phyloP scores from a whole-genome alignment of 495 filamentous ascomycete genomes.

The Neurospora sp. region DNA sequence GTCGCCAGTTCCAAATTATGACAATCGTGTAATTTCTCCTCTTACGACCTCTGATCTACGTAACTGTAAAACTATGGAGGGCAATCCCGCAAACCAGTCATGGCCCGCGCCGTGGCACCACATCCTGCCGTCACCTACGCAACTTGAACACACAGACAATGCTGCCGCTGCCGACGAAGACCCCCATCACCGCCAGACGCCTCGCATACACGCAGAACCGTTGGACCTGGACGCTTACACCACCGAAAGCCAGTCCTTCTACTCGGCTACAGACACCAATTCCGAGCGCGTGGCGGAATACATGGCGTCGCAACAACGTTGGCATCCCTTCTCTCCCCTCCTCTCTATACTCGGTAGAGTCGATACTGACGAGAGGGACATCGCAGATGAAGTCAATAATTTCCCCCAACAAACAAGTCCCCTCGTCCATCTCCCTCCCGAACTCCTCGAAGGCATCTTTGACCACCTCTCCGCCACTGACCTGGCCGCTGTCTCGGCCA shows the following conservation, averaged over 20 bases:
- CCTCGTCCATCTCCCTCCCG: conserved; percentile 46
- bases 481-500: conserved; percentile 42
- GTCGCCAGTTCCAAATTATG: neutral
- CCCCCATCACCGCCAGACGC: neutral
- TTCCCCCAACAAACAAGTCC: conserved; percentile 1
- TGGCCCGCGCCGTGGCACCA: neutral
- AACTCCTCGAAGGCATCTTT: conserved; percentile 53
- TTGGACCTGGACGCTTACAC: neutral
- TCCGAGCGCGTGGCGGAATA: neutral
- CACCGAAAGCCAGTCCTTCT: neutral
- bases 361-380: neutral
- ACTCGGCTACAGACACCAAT: neutral
- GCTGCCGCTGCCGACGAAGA: neutral
- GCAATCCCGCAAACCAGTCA: neutral
- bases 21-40: neutral
- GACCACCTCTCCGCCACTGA: conserved; percentile 49
- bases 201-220: neutral
- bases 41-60: neutral
- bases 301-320: neutral
- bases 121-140: neutral
- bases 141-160: neutral
- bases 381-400: neutral
- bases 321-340: neutral
- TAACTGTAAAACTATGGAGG: neutral
- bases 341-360: neutral